Percentiles rank a stretch among this genome's conserved stretches.
These are phyloP conservation scores for Coemansia sp. DNA, from an alignment of 192 early-diverging fungal genomes.

Conservation along the genomic window DNA sequence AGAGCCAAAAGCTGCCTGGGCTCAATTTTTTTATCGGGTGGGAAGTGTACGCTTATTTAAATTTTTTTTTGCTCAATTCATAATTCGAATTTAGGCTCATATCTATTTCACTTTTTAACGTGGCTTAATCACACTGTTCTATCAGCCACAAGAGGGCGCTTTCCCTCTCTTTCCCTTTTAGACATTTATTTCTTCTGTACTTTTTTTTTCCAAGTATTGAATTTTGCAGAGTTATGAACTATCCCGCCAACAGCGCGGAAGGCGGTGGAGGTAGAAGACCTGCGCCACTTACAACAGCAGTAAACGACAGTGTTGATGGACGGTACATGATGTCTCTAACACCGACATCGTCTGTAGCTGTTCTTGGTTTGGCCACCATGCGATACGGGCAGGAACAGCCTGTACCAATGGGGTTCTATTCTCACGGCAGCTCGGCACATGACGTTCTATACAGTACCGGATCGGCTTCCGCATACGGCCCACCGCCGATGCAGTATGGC, in stretches of 20 bases:
- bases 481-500: neutral
- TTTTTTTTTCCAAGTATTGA: neutral
- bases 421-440: neutral
- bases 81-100: neutral
- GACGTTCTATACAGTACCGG: neutral
- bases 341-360: conserved; percentile 41
- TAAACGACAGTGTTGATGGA: conserved; percentile 7
- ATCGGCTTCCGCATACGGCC: conserved; percentile 4
- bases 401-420: neutral
- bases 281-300: neutral
- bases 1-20: no score
- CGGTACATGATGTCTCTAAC: conserved; percentile 31
- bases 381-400: conserved; percentile 30
- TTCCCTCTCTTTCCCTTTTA: neutral
- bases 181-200: neutral
- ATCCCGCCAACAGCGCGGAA: neutral
- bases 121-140: conserved; percentile 53
- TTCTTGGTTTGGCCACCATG: conserved; percentile 33
- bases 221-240: neutral
- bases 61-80: neutral
- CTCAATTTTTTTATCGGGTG: no score
- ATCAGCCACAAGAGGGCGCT: neutral
- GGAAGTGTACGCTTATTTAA: no score
- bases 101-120: no score
- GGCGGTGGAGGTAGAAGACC: neutral